phyloP scores from a whole-genome alignment of 2,329 filamentous ascomycete genomes.

The Colletotrichum lini region DNA sequence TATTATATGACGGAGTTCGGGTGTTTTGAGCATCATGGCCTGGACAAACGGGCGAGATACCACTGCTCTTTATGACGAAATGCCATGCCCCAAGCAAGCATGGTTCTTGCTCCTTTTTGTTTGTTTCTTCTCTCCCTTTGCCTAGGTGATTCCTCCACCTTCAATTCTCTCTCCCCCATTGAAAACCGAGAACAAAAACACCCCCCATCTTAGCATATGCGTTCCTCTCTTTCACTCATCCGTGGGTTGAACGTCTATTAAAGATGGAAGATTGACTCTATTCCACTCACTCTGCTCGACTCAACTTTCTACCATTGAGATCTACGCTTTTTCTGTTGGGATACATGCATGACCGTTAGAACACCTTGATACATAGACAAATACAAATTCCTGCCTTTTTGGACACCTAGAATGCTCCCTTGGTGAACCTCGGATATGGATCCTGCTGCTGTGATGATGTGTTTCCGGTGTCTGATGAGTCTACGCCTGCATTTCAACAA shows the following conservation, averaged over 20 bases:
- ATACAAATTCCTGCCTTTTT: not conserved
- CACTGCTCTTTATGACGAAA: constrained; percentile 34
- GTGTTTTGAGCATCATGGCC: constrained; percentile 29
- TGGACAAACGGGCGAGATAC: constrained; percentile 34
- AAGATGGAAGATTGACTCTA: constrained; percentile 65
- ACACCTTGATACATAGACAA: not conserved
- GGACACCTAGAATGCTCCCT: not conserved
- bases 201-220: constrained; percentile 70
- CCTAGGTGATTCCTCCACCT: not conserved
- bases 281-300: constrained; percentile 68
- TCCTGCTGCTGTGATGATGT: not conserved
- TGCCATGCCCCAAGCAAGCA: constrained; percentile 22
- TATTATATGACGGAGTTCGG: constrained; percentile 35
- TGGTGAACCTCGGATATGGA: not conserved
- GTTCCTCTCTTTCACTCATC: constrained; percentile 62
- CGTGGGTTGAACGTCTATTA: constrained; percentile 69
- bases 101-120: not conserved
- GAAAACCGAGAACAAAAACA: constrained; percentile 21
- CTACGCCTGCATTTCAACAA: not conserved
- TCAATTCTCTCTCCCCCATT: not conserved
- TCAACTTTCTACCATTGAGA: constrained; percentile 58
- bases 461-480: not conserved
- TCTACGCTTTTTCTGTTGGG: constrained; percentile 65
- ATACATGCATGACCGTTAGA: constrained; percentile 49
- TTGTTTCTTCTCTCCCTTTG: not conserved